Base-by-base conservation (phyloP, 2,329 filamentous ascomycete genomes). In the Trichoderma breve region DNA sequence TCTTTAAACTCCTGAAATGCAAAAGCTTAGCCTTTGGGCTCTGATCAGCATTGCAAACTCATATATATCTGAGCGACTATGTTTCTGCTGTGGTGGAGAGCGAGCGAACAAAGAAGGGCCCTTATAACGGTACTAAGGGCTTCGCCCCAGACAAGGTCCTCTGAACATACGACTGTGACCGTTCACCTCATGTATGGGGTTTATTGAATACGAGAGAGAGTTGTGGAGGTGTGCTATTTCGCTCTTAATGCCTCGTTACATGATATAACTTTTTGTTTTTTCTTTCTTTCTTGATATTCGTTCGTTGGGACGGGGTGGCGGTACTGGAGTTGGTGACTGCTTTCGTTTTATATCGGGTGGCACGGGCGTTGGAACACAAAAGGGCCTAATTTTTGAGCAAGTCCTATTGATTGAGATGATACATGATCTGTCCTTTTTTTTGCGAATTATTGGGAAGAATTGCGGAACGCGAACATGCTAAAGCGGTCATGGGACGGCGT, bases 1-100 rank as follows among this genome's bases (percentile, higher is more conserved):
- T 76, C 72, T 73, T 74, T 74, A 73, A 75, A 74, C 72, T 12
- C 26, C 58, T 64, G 53, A 28, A 68, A 14, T 14, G 57, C 66
- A 62, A 39, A 68, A 14, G 53, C 66, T 51, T 57, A 4, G 18
- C 24, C 58, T 47, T 60, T 15, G 30, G 28, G 57, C n/a, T 61
- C 34, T 55, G 28, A 47, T 30, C 26, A n/a, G 43, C 62, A 21
- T 43, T 51, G 9, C 55, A 53, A 43, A 66, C 58, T 36, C 57
- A 14, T 43, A 36, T 12, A 24, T 9, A 26, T 62, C 21, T 28
- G 55, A 26, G 15, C 30, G 30, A 15, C 43, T 36, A 36, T 34
- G 11, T 15, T 28, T 62, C 28, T 21, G 12, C 26, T 24, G 12
- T 15, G 26, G 28, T 24, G 18, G 12, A 28, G 32, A 60, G 9